Evolutionary conservation across 495 filamentous ascomycete genomes (phyloP), one percentile per base, ranked within the genome.

Genomic region (Aspergillus coremiiformis): DNA sequence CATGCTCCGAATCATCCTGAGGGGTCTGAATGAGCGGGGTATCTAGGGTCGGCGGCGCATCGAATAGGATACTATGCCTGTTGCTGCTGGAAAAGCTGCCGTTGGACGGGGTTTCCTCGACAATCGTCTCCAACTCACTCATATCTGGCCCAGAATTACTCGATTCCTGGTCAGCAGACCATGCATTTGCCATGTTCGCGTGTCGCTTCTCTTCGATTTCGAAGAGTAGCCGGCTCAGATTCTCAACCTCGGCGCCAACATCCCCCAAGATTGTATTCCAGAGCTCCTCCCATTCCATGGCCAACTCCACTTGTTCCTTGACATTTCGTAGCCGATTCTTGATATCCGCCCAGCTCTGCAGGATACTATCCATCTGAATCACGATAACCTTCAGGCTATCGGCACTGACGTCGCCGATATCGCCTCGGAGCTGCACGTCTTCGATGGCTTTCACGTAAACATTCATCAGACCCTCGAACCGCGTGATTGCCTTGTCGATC

Each of bases 231-330:
- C 83, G 77, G 63, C 82, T 80, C 11, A 96, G 79, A 8, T 85
- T 84, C 52, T 95, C 89, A 66, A 96, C 80, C 67, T 98, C 93
- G 48, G 84, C 79, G 32, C 88, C 86, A 39, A 98, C 96, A 68
- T 97, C 92, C 30, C 92, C 91, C 15, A 98, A 72, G 17, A 97
- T 90, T 62, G 78, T 88, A 57, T 86, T 87, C 91, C 92, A 96
- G 19, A 98, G 75, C 70, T 97, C 93, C 65, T 95, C 90, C 92
- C 92, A 98, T 58, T 98, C 93, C 89, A 96, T 91, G 7, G 93
- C 93, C 44, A 95, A 77, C 67, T 96, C 93, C 5, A 97, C 92
- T 56, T 96, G 90, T 33, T 80, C 80, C 61, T 96, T 95, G 44
- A 95, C 83, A 27, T 70, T 82, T 55, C 82, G 84, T 33, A 98